Evolutionary conservation across 176 grass and related monocot species (phyloP), one percentile per base, ranked within the genome.

Genomic region (Oryza officinalis): DNA sequence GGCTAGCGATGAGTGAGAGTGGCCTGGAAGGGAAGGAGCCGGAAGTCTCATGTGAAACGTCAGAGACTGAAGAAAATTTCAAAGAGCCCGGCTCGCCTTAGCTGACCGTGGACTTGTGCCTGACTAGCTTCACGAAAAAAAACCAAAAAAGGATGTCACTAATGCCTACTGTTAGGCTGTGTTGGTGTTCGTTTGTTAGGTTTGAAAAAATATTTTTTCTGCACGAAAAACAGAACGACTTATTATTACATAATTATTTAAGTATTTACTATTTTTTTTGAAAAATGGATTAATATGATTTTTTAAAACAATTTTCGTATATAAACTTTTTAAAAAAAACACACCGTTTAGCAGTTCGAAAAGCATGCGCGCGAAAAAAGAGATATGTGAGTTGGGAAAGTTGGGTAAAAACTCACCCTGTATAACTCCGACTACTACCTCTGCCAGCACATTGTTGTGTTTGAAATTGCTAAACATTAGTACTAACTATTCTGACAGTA

Each of bases 91-190:
- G 64, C 38, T 89, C 41, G 65, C 30, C 77, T 54, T 89, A 54
- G 82, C 82, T 81, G 87, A 89, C 83, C 31, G 14, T 27, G 23
- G 54, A 80, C 71, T 40, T 61, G 69, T 80, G 87, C 69, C 40
- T 85, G 82, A 85, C 37, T 4, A 52, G 3, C 40, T 25, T 41
- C 13, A 3, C n/a, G n/a, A n/a, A n/a, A 11, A 78, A 61, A 44
- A 67, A 27, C 1, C 5, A 3, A 47, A 1, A 5, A 47, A 46
- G 2, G 14, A 18, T 22, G 33, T 17, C 67, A 6, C 14, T 31
- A 11, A 13, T 1, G 65, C 35, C 49, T 26, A 32, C 35, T 25
- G 35, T 12, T n/a, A n/a, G n/a, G n/a, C n/a, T n/a, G n/a, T n/a
- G n/a, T n/a, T n/a, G n/a, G n/a, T n/a, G n/a, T n/a, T n/a, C n/a